Evolutionary conservation across 2,329 filamentous ascomycete species (phyloP).

Genomic region (Ascosphaera pollenicola): DNA sequence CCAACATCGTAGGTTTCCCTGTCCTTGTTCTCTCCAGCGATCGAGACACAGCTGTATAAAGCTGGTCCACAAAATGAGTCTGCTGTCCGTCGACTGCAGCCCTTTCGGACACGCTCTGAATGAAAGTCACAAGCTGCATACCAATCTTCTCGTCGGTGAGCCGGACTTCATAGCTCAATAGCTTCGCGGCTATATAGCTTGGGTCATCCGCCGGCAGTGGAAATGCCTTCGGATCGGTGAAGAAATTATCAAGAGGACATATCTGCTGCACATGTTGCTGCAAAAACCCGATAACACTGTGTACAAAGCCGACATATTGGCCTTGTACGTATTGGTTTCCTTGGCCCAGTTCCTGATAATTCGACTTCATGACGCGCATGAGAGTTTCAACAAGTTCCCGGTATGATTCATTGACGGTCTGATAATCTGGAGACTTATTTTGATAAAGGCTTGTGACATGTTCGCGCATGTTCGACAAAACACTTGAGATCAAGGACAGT

Average conservation of each 20-base stretch:
- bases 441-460: conserved; percentile 20
- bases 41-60: conserved; percentile 27
- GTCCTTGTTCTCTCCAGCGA: conserved; percentile 19
- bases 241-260: conserved; percentile 33
- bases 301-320: conserved; percentile 39
- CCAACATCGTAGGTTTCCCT: conserved; percentile 26
- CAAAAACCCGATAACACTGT: conserved; percentile 33
- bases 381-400: conserved; percentile 29
- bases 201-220: conserved; percentile 38
- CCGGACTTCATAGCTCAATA: conserved; percentile 36
- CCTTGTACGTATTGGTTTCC: conserved; percentile 18
- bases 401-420: conserved; percentile 22
- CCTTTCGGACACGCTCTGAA: conserved; percentile 36
- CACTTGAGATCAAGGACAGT: conserved; percentile 30
- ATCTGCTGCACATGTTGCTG: conserved; percentile 38
- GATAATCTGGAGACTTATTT: conserved; percentile 13
- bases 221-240: conserved; percentile 36
- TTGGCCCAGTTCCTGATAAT: conserved; percentile 32
- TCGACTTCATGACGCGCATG: conserved; percentile 38
- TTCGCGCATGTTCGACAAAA: conserved; percentile 38
- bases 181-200: conserved; percentile 36
- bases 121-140: conserved; percentile 34
- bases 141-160: conserved; percentile 25
- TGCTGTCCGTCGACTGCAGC: conserved; percentile 37
- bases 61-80: conserved; percentile 30